Base-by-base conservation (phyloP, 2,329 filamentous ascomycete species). In the Ophiocordyceps camponoti-rufipedis region DNA sequence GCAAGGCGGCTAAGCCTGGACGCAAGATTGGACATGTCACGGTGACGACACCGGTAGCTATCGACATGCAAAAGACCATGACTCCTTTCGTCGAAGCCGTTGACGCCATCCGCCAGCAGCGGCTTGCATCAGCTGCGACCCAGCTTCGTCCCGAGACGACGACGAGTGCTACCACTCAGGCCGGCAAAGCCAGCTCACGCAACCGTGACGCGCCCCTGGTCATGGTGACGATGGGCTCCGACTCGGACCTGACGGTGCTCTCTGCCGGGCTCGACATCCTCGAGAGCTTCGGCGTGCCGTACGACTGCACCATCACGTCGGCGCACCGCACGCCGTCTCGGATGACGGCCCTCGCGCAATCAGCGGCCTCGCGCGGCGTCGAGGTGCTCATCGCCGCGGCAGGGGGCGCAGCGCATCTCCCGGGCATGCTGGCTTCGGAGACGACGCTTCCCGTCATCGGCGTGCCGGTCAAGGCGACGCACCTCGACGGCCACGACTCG, bases 11-110 rank as follows among this genome's bases (percentile, higher is more conserved):
- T 28, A 85, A 87, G 54, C 85, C 85, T 5, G 82, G 85, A 32
- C 80, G 91, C 42, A 98, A 96, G 63, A 96, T 96, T 67, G 89
- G 89, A 11, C 91, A 98, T 61, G 77, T 98, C 53, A 96, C 88
- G 1, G 66, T 94, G 35, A 83, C 84, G 2, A 79, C 78, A 1
- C 69, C 74, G 12, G 78, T 75, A 0, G 77, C 88, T 57, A 71
- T 80, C 54, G 78, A 82, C n/a, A 62, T 78, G 14, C 68, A 72
- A 48, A 51, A 59, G 57, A 67, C 71, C 14, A 72, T 80, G 13
- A 75, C 82, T 35, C 75, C 82, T 44, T 71, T 95, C 19, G 75
- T 94, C 48, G 65, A 79, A 41, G 64, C 74, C 44, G 74, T 77
- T 23, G 74, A 83, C 53, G 56, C 60, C 12, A 75, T 83, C 52